These are phyloP conservation scores for Globisporangium polare DNA, from an alignment of 352 stramenopile species.

Conservation along the genomic window DNA sequence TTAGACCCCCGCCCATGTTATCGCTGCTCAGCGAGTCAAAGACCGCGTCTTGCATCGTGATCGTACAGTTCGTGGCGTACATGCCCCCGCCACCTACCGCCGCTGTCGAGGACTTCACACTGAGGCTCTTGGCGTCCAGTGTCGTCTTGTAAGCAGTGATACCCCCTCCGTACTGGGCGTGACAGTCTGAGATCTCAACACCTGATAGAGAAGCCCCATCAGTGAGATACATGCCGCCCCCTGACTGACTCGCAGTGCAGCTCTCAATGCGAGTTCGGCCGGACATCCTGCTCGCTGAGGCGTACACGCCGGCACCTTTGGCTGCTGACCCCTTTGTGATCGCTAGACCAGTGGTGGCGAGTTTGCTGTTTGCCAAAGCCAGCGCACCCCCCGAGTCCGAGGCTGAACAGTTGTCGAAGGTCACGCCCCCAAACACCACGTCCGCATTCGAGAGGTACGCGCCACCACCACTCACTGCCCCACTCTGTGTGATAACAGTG, in stretches of 20 bases:
- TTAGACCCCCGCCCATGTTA: constrained; percentile 28
- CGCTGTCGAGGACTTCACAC: constrained; percentile 4
- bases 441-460: constrained; percentile 13
- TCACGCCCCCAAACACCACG: not conserved
- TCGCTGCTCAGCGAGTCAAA: constrained; percentile 4
- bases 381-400: constrained; percentile 17
- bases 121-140: not conserved
- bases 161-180: constrained; percentile 3
- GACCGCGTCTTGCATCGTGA: constrained; percentile 10
- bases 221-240: constrained; percentile 30
- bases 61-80: constrained; percentile 12
- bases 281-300: not conserved
- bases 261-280: not conserved
- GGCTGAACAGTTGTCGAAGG: constrained; percentile 5
- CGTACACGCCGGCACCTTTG: constrained; percentile 21
- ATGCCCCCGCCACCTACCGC: constrained; percentile 25
- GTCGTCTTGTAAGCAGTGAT: not conserved
- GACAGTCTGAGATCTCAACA: constrained; percentile 8
- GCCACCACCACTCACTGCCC: constrained; percentile 16
- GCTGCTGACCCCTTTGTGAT: constrained; percentile 3
- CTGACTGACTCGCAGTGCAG: constrained; percentile 16
- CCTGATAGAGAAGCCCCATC: constrained; percentile 6
- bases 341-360: not conserved
- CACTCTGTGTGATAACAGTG: not conserved
- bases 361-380: not conserved